phyloP scores from a whole-genome alignment of 2,329 filamentous ascomycete genomes.

The Penicillium sp. region DNA sequence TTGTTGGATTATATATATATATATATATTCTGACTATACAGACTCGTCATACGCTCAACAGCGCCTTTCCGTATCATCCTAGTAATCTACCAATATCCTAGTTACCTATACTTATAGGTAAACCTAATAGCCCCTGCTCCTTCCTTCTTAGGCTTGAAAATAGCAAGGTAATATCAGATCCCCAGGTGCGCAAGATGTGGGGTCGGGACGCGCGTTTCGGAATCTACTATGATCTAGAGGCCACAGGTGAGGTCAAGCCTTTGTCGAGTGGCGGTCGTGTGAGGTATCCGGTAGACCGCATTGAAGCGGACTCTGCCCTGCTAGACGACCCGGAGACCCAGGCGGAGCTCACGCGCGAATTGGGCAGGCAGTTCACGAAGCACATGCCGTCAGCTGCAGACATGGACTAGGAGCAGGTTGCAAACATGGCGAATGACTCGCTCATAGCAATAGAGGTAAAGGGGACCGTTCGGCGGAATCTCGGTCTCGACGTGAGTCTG shows the following conservation, averaged over 20 bases:
- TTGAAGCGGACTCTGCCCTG: no score
- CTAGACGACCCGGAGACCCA: no score
- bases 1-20: no score
- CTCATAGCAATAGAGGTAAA: constrained; percentile 37
- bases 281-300: no score
- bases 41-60: no score
- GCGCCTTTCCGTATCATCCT: no score
- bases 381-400: constrained; percentile 17
- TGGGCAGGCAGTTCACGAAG: constrained; percentile 19
- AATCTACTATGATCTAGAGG: constrained; percentile 7
- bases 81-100: no score
- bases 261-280: no score
- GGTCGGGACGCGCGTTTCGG: constrained; percentile 11
- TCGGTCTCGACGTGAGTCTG: constrained; percentile 48
- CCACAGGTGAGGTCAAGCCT: no score
- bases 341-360: constrained; percentile 12
- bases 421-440: constrained; percentile 31
- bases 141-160: background rate
- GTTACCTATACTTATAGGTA: no score
- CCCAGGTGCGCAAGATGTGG: background rate
- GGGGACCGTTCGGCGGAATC: constrained; percentile 31
- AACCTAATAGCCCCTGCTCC: background rate
- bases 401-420: constrained; percentile 29
- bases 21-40: no score
- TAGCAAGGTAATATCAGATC: background rate